Conservation (phyloP, 2,329 filamentous ascomycete genomes). For the Sphaceloma murrayae region DNA sequence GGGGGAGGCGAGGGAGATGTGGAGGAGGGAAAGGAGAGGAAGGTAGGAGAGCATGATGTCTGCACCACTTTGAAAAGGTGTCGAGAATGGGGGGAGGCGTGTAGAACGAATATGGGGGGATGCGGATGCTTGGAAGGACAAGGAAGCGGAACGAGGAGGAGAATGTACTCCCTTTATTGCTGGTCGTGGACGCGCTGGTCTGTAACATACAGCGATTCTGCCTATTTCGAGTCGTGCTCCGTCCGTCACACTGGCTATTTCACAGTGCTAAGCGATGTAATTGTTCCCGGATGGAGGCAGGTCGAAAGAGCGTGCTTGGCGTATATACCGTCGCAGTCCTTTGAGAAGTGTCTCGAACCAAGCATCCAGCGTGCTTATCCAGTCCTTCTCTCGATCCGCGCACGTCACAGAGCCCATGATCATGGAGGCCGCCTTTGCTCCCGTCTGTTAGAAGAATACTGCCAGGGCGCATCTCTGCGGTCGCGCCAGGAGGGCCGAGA, state of each 20-base stretch:
- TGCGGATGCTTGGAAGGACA: neutral
- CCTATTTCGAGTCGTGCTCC: neutral
- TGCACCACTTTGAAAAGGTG: neutral
- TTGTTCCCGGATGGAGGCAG: too few species aligned
- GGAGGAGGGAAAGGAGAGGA: conserved; percentile 1
- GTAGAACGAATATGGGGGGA: neutral
- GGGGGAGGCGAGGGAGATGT: neutral
- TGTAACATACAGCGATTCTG: neutral
- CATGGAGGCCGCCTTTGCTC: too few species aligned
- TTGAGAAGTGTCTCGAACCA: too few species aligned
- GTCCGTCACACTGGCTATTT: neutral
- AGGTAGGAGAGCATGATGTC: conserved; percentile 16
- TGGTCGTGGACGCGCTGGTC: too few species aligned
- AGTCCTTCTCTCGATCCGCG: too few species aligned
- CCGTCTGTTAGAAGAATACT: too few species aligned
- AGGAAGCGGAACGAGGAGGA: neutral
- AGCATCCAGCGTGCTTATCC: too few species aligned
- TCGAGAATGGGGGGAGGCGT: neutral
- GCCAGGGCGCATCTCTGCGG: too few species aligned
- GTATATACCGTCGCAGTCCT: too few species aligned
- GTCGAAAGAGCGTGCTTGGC: too few species aligned
- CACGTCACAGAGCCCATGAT: too few species aligned
- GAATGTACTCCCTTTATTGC: neutral
- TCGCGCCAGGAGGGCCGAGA: neutral
- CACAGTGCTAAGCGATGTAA: neutral